A percentile compares a stretch with the other conserved stretches of the same genome.
phyloP scores from a whole-genome alignment of 805 yeast species.

The Kodamaea nitidulidarum region DNA sequence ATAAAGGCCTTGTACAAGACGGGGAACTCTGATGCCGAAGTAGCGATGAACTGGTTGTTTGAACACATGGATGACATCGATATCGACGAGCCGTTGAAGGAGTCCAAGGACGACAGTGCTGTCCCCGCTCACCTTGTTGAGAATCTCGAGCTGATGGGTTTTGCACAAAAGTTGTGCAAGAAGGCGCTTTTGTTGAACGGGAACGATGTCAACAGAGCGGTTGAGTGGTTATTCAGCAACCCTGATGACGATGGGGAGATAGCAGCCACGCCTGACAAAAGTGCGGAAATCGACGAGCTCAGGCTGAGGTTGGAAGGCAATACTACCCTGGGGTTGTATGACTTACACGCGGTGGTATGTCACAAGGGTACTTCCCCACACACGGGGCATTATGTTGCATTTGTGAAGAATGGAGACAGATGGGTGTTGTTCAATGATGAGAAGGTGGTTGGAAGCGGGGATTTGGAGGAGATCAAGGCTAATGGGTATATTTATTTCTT shows the following conservation, averaged over 20 bases:
- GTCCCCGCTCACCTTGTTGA: constrained; percentile 39
- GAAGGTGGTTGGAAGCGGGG: constrained; percentile 63
- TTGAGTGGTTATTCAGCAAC: constrained; percentile 85
- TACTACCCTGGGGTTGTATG: constrained; percentile 33
- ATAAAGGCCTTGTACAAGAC: constrained; percentile 67
- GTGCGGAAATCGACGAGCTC: constrained; percentile 14
- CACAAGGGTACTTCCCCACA: constrained; percentile 89
- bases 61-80: constrained; percentile 83
- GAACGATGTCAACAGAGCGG: constrained; percentile 68
- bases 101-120: too few species aligned
- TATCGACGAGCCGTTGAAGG: constrained; percentile 58
- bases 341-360: constrained; percentile 64
- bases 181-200: constrained; percentile 64
- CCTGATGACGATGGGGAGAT: constrained; percentile 73
- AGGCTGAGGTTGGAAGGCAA: constrained; percentile 11
- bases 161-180: constrained; percentile 55
- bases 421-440: constrained; percentile 91
- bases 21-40: constrained; percentile 61
- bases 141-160: constrained; percentile 72
- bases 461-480: constrained; percentile 40
- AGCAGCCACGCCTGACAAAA: too few species aligned
- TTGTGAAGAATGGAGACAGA: constrained; percentile 46
- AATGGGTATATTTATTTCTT: constrained; percentile 50
- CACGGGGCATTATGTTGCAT: constrained; percentile 89
- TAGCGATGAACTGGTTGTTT: constrained; percentile 87